Evolutionary conservation across 805 yeast genomes (phyloP).

Genomic region (Barnettozyma botsteinii): DNA sequence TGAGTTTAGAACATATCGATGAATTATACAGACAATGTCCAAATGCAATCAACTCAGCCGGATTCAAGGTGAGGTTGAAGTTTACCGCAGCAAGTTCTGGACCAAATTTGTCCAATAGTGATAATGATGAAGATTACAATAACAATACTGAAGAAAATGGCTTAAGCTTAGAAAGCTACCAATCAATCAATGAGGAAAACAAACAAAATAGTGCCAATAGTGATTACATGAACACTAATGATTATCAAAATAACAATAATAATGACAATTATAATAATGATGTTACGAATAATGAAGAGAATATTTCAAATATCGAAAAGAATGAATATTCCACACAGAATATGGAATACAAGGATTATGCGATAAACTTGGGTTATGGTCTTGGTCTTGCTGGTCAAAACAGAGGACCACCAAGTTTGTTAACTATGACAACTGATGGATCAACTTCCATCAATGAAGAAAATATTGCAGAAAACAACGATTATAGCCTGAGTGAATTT

Average conservation of each 20-base stretch:
- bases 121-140: neutral
- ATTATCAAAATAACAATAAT: neutral
- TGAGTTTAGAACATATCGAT: slow-evolving; percentile 77
- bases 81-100: too few relatives aligned
- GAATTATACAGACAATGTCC: slow-evolving; percentile 60
- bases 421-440: slow-evolving; percentile 18
- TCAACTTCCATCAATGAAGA: slow-evolving; percentile 1
- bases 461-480: neutral
- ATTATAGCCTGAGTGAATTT: slow-evolving; percentile 15
- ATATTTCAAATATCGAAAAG: too few relatives aligned
- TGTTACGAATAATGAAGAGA: neutral
- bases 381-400: slow-evolving; percentile 17
- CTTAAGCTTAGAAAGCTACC: neutral
- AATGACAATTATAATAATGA: neutral
- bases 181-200: neutral
- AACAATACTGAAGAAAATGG: neutral
- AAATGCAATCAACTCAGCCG: slow-evolving; percentile 44
- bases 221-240: neutral
- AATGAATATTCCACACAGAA: neutral
- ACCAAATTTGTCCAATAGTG: too few relatives aligned
- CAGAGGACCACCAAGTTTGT: slow-evolving; percentile 25
- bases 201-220: neutral
- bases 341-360: slow-evolving; percentile 10
- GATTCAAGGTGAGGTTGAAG: slow-evolving; percentile 19
- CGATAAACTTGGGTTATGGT: slow-evolving; percentile 24